Conservation (phyloP, 2,329 filamentous ascomycete species). For the Hymenoscyphus linearis region DNA sequence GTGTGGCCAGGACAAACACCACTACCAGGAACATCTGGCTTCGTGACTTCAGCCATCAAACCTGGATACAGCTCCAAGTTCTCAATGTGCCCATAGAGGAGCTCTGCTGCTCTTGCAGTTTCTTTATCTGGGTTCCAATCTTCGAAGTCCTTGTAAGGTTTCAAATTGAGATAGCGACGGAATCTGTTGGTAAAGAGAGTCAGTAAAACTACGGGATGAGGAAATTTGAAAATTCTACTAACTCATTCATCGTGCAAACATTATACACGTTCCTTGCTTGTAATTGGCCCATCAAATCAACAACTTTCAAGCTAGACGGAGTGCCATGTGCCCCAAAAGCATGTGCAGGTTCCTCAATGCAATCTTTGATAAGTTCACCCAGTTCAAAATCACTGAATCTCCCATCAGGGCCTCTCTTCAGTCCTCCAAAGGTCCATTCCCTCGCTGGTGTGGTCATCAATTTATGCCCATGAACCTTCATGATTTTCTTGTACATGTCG, state of each 20-base stretch:
- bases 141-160: slow-evolving; percentile 43
- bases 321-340: slow-evolving; percentile 47
- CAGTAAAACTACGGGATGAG: background rate
- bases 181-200: slow-evolving; percentile 33
- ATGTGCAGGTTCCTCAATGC: slow-evolving; percentile 44
- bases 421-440: slow-evolving; percentile 39
- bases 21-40: slow-evolving; percentile 44
- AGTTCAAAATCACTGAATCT: slow-evolving; percentile 40
- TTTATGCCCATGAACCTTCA: slow-evolving; percentile 35
- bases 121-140: slow-evolving; percentile 47
- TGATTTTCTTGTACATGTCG: slow-evolving; percentile 38
- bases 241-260: slow-evolving; percentile 48
- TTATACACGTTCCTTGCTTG: slow-evolving; percentile 43
- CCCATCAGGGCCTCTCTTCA: slow-evolving; percentile 38
- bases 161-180: slow-evolving; percentile 46
- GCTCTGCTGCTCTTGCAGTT: slow-evolving; percentile 38
- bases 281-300: slow-evolving; percentile 43
- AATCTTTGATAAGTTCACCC: slow-evolving; percentile 40
- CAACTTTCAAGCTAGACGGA: slow-evolving; percentile 40
- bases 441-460: slow-evolving; percentile 32
- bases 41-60: slow-evolving; percentile 50
- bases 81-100: slow-evolving; percentile 47
- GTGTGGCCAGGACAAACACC: slow-evolving; percentile 42
- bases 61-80: slow-evolving; percentile 54
- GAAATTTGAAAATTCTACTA: slow-evolving; percentile 16